Conservation (phyloP, 2,329 filamentous ascomycete genomes). For the Conoideocrella luteorostrata region DNA sequence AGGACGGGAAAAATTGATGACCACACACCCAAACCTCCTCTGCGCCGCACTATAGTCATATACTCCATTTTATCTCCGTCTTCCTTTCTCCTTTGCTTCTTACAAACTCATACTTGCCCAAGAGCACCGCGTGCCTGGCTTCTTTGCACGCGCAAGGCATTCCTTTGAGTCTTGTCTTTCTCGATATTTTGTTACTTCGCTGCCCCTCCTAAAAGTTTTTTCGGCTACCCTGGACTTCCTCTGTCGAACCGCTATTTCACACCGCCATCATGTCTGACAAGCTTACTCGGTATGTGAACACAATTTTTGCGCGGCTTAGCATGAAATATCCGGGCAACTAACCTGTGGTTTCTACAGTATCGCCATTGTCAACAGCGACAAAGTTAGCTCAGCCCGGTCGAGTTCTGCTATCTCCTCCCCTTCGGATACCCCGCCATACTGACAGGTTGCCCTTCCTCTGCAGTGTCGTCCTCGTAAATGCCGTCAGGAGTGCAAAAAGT, state of each 20-base stretch:
- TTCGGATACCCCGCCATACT: constrained; percentile 20
- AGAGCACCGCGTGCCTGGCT: constrained; percentile 13
- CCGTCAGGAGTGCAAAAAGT: constrained; percentile 98
- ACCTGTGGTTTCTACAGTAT: constrained; percentile 54
- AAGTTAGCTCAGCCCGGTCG: constrained; percentile 50
- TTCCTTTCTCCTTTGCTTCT: constrained; percentile 2
- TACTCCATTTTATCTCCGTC: constrained; percentile 4
- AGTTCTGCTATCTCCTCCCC: constrained; percentile 8
- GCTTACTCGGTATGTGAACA: constrained; percentile 74
- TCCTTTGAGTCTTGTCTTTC: not conserved
- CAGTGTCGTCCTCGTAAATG: constrained; percentile 61
- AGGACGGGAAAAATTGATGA: constrained; percentile 34
- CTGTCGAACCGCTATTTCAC: constrained; percentile 3
- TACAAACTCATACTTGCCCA: not conserved
- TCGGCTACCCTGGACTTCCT: constrained; percentile 7
- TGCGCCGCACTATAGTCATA: constrained; percentile 6
- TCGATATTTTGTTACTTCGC: not conserved
- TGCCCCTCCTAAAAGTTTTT: constrained; percentile 1
- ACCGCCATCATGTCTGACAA: constrained; percentile 72
- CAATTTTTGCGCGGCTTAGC: too few relatives aligned
- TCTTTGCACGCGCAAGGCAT: constrained; percentile 9
- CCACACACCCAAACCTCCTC: constrained; percentile 19
- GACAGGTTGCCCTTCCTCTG: constrained; percentile 20
- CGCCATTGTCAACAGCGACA: constrained; percentile 97
- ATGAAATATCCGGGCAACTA: too few relatives aligned